Evolutionary conservation across 108 stramenopile species (phyloP).

Genomic region (Nitzschia putrida): DNA sequence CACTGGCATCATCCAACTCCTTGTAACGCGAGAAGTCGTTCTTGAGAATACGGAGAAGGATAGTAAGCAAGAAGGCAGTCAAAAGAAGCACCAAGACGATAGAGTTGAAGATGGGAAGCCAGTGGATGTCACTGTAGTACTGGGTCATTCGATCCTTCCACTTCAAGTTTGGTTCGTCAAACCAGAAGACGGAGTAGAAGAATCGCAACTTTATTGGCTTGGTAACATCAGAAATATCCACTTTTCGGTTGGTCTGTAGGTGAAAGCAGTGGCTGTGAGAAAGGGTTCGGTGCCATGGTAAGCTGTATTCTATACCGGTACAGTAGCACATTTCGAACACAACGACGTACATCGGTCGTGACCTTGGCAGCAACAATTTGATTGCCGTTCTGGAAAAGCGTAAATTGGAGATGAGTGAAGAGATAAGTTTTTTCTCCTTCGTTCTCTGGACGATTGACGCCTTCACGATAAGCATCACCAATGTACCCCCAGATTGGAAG

Average conservation of each 20-base stretch:
- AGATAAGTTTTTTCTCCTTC: conserved; percentile 74
- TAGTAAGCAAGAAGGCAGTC: conserved; percentile 93
- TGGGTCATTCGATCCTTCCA: too few species aligned
- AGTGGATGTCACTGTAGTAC: conserved; percentile 95
- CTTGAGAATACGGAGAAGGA: conserved; percentile 93
- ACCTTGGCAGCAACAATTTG: conserved; percentile 91
- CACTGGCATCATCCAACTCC: conserved; percentile 92
- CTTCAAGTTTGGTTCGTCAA: too few species aligned
- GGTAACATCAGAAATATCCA: too few species aligned
- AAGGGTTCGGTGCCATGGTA: too few species aligned
- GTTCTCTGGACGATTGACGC: conserved; percentile 72
- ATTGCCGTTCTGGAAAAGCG: conserved; percentile 81
- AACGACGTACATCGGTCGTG: conserved; percentile 67
- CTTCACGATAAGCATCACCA: conserved; percentile 80
- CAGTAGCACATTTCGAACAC: too few species aligned
- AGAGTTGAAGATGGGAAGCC: conserved; percentile 98
- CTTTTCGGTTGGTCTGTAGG: too few species aligned
- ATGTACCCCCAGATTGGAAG: conserved; percentile 97
- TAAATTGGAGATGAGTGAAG: conserved; percentile 92
- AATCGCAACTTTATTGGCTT: too few species aligned
- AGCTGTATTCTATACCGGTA: too few species aligned
- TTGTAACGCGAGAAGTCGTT: too few species aligned
- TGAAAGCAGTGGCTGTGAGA: too few species aligned
- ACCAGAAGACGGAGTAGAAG: too few species aligned
- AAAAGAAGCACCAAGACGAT: conserved; percentile 95